phyloP scores from a whole-genome alignment of 768 basidiomycete genomes.

The Solioccasus polychromus region DNA sequence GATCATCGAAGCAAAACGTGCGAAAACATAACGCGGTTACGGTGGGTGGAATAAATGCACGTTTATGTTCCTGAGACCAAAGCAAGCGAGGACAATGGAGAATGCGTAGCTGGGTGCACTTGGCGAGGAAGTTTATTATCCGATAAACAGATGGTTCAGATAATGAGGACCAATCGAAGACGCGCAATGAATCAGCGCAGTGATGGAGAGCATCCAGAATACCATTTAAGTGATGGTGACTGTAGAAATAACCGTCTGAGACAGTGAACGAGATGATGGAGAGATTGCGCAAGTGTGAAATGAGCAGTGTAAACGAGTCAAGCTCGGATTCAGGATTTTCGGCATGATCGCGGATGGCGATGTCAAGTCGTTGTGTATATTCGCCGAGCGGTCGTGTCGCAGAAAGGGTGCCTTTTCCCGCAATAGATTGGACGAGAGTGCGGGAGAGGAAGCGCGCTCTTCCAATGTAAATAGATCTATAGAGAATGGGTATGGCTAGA shows the following conservation, averaged over 20 bases:
- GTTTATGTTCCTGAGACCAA: conserved; percentile 7
- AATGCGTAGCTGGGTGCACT: conserved; percentile 16
- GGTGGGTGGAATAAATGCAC: conserved; percentile 4
- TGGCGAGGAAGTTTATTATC: conserved; percentile 4
- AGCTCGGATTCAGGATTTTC: conserved; percentile 1
- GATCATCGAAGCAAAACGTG: not conserved
- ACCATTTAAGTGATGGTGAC: not conserved
- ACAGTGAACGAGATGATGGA: conserved; percentile 20
- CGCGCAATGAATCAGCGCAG: conserved; percentile 17
- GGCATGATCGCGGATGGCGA: conserved; percentile 20
- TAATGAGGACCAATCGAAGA: conserved; percentile 18
- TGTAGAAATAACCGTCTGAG: not conserved
- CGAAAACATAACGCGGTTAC: conserved; percentile 15
- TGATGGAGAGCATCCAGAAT: conserved; percentile 17
- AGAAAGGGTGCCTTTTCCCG: conserved; percentile 10
- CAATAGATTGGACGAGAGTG: conserved; percentile 9
- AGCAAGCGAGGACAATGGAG: conserved; percentile 8
- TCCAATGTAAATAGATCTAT: conserved; percentile 22
- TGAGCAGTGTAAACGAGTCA: conserved; percentile 7
- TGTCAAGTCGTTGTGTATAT: too few relatives aligned
- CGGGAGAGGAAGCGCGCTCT: conserved; percentile 16
- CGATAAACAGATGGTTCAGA: not conserved
- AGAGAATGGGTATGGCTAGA: conserved; percentile 22
- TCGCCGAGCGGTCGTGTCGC: conserved; percentile 16
- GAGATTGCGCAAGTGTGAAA: conserved; percentile 17